phyloP scores from a whole-genome alignment of 163 green algal species.

The Chlamydomonas reinhardtii region DNA sequence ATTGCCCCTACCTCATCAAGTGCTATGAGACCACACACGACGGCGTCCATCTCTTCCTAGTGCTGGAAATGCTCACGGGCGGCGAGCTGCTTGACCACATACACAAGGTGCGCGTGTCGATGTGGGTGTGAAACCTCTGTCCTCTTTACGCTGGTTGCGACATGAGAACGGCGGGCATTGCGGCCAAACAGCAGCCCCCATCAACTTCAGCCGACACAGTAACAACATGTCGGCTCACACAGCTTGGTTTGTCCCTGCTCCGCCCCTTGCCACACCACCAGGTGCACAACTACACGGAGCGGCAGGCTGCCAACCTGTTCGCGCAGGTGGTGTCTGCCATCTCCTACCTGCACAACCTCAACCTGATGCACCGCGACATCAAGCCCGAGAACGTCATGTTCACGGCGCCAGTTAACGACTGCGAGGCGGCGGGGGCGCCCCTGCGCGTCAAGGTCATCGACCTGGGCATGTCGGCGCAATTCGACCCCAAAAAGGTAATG shows the following conservation, averaged over 20 bases:
- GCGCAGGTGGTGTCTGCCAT: conserved; percentile 26
- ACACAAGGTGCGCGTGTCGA: conserved; percentile 1
- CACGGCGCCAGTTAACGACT: neutral
- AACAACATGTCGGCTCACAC: no score
- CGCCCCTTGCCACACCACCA: no score
- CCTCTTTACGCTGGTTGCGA: no score
- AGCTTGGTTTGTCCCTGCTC: no score
- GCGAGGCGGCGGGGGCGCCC: conserved; percentile 7
- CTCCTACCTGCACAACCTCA: conserved; percentile 46
- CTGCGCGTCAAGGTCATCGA: conserved; percentile 74
- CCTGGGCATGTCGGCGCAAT: conserved; percentile 76
- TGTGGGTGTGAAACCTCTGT: no score
- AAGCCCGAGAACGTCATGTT: conserved; percentile 51
- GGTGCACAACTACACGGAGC: conserved; percentile 22
- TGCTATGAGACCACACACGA: neutral
- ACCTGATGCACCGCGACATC: conserved; percentile 40
- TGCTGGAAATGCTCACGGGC: conserved; percentile 16
- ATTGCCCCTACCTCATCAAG: conserved; percentile 36
- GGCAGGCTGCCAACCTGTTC: conserved; percentile 28
- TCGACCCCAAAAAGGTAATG: conserved; percentile 53
- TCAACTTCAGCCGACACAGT: no score
- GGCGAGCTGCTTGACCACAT: conserved; percentile 35
- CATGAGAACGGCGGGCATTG: no score
- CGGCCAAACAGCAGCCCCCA: no score
- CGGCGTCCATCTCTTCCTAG: neutral